Evolutionary conservation across 2,329 filamentous ascomycete genomes (phyloP), one percentile per base, ranked within the genome.

Genomic region (Aspergillus pseudotamarii): DNA sequence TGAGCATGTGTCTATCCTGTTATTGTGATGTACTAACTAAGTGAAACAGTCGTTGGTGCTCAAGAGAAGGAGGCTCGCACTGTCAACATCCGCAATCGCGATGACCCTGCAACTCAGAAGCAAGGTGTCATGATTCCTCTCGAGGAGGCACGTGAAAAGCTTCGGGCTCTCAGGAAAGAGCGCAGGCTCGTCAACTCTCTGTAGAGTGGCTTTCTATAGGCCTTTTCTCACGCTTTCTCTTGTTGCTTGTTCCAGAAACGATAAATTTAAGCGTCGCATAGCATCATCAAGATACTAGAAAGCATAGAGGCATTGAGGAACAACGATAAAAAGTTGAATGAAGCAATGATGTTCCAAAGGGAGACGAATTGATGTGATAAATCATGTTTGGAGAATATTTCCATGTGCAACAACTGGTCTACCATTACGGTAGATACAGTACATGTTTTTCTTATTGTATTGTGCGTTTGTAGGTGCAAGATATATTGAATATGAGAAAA

Each of bases 31-130:
- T 65, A 48, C 68, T 73, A 61, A 70, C 61, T 43, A 56, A 57
- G 10, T 12, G 28, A 32, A 45, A 57, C 68, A 82, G 87, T 90
- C 41, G 86, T 90, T 21, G 88, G 88, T 62, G 87, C 86, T 4
- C 80, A 86, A 71, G 88, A 90, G 78, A 84, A 83, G 75, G 83
- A 88, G 66, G 79, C 78, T 23, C 80, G 85, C 63, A 82, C 84
- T 4, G 86, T 89, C 65, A 90, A 89, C 73, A 87, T 89, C 69
- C 82, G 88, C 48, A 89, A 89, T 75, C 80, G 88, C 58, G 88
- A 90, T 70, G 85, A 89, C 68, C 85, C 84, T 21, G 80, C 82
- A 48, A 88, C 85, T 11, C 88, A 89, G 76, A 84, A 86, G 68
- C 82, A 86, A 79, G 87, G 87, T 32, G 83, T 88, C 67, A 81